Base-by-base conservation (phyloP, 2,329 filamentous ascomycete genomes). In the Fusarium penzigii region DNA sequence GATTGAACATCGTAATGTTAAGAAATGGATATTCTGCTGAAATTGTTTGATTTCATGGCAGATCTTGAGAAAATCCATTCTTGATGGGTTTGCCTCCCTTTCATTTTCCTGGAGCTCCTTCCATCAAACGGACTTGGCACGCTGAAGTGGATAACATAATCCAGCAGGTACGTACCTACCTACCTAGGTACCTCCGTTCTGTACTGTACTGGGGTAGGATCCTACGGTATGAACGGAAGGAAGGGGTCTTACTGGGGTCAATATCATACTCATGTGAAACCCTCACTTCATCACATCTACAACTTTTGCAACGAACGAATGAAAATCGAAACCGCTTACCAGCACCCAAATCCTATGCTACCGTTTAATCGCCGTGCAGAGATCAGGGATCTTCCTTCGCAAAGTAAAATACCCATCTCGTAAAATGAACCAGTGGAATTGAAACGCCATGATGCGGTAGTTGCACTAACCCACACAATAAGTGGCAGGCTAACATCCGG, bases 401-500 rank as follows among this genome's bases (percentile, higher is more conserved):
- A 29, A 39, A 46, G 46, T 25, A 20, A 32, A 41, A 17, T 41
- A 12, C 8, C 11, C 38, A 44, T 39, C 34, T 44, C 41, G 39
- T 49, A 43, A 39, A 38, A 46, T 39, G 39, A 39, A 39, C 34
- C 25, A 49, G 41, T 39, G 17, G 40, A 45, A 32, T 38, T 32
- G 17, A 39, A 43, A 43, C 16, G 44, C 52, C 39, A 47, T 48
- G 16, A 17, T 17, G 44, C 20, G 13, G 38, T 39, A 29, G 47
- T 29, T 20, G 44, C 42, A 45, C 56, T 60, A 64, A 58, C 53
- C 46, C 40, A 38, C 34, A 49, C 50, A 44, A 36, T 44, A 44
- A 54, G 40, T 44, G 36, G 40, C 50, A 53, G 51, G 42, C 61
- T 63, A 66, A 53, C 48, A 60, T 53, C 57, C 68, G 67, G 68